Evolutionary conservation across 441 rosid genomes (phyloP), one percentile per base, ranked within the genome.

Genomic region (Viola pubescens): DNA sequence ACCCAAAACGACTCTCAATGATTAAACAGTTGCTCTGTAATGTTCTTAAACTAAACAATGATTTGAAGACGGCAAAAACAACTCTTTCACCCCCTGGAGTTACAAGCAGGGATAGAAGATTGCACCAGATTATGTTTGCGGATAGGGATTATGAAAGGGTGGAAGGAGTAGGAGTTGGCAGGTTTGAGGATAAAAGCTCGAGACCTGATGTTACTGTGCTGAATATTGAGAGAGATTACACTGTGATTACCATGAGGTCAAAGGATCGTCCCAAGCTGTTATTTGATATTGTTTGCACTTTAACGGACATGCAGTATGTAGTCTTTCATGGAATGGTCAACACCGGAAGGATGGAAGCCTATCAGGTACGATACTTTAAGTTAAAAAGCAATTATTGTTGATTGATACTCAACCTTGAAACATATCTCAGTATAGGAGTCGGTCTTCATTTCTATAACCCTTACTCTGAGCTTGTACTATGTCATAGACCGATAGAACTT

Each of bases 241-340:
- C 96, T 0, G 89, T 85, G 46, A 72, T 92, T 48, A 84, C 94
- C 16, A 78, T 92, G 86, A 87, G 89, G 66, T 82, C 94, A 10
- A 89, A 71, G 74, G 98, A 92, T 68, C 82, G 98, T n/a, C 97
- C 98, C 13, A 92, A 92, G 75, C 75, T 89, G 59, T 74, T 92
- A 75, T 92, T 89, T 46, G 98, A 92, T 70, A 83, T 85, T 7
- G 81, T 92, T 43, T 92, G 95, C 79, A 82, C 97, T 59, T 73
- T 91, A 50, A 92, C 97, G 7, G 98, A 92, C 73, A 89, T 92
- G 98, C 84, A 92, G 65, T 89, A 89, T 69, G 88, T 87, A 26
- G 91, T 92, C 61, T 92, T 80, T 69, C 98, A 92, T 53, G 97
- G 97, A 64, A 82, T 83, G 81, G 97, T 92, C 64, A 76, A 77